Conservation (phyloP, 148 eudicot genomes). For the Limonium bicolor region DNA sequence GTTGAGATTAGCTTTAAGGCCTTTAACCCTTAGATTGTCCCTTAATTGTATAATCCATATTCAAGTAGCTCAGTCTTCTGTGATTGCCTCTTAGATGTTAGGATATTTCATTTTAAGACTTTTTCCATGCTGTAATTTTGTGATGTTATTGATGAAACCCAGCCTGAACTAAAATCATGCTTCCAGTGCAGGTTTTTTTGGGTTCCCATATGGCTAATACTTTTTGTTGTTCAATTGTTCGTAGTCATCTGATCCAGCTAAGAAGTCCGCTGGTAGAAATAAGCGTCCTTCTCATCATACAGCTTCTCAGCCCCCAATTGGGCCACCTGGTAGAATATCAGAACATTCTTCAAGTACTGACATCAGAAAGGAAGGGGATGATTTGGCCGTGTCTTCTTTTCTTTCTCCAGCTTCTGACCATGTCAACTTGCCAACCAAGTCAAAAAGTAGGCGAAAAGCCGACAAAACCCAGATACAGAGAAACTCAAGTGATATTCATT, state of each 20-base stretch:
- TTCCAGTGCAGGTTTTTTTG: too few species aligned
- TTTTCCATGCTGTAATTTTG: too few species aligned
- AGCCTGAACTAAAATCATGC: too few species aligned
- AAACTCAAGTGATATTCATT: conserved; percentile 30
- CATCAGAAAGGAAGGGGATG: conserved; percentile 55
- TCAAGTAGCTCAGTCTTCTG: too few species aligned
- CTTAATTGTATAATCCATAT: too few species aligned
- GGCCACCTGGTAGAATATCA: conserved; percentile 27
- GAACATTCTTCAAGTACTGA: conserved; percentile 62
- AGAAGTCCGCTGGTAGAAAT: conserved; percentile 28
- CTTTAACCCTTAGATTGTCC: too few species aligned
- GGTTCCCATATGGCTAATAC: too few species aligned
- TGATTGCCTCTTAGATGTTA: too few species aligned
- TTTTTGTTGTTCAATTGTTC: conserved; percentile 4
- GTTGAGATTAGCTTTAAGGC: too few species aligned
- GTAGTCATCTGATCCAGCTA: conserved; percentile 37
- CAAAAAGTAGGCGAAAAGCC: conserved; percentile 64
- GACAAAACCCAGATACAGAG: conserved; percentile 26
- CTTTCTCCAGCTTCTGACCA: conserved; percentile 31
- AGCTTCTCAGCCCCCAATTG: conserved; percentile 35
- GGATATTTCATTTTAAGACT: too few species aligned
- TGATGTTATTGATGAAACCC: too few species aligned
- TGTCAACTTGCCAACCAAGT: conserved; percentile 33
- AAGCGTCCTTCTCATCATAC: conserved; percentile 28
- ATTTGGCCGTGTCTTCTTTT: conserved; percentile 40